phyloP scores from a whole-genome alignment of 2,329 filamentous ascomycete species.

The Hymenoscyphus albidus region DNA sequence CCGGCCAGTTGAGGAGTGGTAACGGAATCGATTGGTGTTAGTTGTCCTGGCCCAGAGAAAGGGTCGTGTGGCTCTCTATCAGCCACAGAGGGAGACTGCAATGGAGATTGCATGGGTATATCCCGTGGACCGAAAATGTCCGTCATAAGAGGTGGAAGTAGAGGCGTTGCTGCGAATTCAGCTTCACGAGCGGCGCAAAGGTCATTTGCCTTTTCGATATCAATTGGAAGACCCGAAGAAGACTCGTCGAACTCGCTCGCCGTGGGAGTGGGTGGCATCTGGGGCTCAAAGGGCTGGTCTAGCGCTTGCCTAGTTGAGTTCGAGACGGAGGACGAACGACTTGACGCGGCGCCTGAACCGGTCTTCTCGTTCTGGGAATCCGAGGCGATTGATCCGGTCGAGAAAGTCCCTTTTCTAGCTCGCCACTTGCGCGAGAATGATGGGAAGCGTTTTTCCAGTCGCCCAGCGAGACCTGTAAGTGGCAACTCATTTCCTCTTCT shows the following conservation, averaged over 20 bases:
- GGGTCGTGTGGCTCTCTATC: conserved; percentile 38
- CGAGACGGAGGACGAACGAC: conserved; percentile 75
- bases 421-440: conserved; percentile 52
- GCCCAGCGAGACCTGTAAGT: conserved; percentile 58
- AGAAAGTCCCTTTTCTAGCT: conserved; percentile 43
- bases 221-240: conserved; percentile 44
- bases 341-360: conserved; percentile 61
- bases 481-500: conserved; percentile 56
- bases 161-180: conserved; percentile 72
- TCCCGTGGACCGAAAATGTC: conserved; percentile 43
- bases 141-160: conserved; percentile 77
- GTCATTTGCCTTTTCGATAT: conserved; percentile 51
- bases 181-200: conserved; percentile 50
- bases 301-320: conserved; percentile 48
- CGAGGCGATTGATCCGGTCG: conserved; percentile 20
- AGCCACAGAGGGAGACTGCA: conserved; percentile 78
- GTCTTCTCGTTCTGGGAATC: conserved; percentile 28
- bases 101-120: conserved; percentile 67
- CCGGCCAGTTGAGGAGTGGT: conserved; percentile 42
- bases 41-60: conserved; percentile 37
- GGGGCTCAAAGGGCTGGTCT: conserved; percentile 46
- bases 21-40: conserved; percentile 41
- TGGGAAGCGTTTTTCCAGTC: conserved; percentile 58
- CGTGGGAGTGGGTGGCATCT: conserved; percentile 58
- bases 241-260: conserved; percentile 58